A percentile compares a stretch with the other conserved stretches of the same genome.
phyloP scores from a whole-genome alignment of 257 asterid species.

The Solanum acaule region DNA sequence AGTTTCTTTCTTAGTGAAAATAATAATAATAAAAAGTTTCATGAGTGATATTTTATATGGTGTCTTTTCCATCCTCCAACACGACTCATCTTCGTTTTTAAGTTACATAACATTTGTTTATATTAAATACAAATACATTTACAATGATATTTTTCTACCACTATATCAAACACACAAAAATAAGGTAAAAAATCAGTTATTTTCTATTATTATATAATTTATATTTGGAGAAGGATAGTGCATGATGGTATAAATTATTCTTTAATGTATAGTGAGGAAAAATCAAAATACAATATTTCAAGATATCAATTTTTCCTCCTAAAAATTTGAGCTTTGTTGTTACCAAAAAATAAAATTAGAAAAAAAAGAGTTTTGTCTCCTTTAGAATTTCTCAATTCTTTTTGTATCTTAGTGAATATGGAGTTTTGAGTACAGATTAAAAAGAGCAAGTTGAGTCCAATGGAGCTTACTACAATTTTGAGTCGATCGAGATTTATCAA shows the following conservation, averaged over 20 bases:
- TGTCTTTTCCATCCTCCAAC: background rate
- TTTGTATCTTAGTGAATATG: background rate
- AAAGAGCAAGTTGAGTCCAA: background rate
- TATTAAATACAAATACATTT: too few species aligned
- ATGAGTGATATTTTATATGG: too few species aligned
- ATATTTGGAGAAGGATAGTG: background rate
- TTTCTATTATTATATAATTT: background rate
- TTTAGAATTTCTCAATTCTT: too few species aligned
- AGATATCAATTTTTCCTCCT: background rate
- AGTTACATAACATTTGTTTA: too few species aligned
- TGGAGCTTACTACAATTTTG: background rate
- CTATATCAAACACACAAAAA: background rate
- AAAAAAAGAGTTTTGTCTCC: background rate
- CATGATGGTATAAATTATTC: background rate
- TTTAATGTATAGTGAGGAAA: background rate
- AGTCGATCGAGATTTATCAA: background rate
- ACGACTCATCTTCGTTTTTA: too few species aligned
- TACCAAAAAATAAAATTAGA: background rate
- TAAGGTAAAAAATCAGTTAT: too few species aligned
- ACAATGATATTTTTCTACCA: background rate
- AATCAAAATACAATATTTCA: background rate
- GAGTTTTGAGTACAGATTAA: background rate
- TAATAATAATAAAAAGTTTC: too few species aligned
- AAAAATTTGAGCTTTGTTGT: background rate
- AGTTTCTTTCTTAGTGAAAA: too few species aligned